phyloP scores from a whole-genome alignment of 2,329 filamentous ascomycete species.

The Fusarium sp. region DNA sequence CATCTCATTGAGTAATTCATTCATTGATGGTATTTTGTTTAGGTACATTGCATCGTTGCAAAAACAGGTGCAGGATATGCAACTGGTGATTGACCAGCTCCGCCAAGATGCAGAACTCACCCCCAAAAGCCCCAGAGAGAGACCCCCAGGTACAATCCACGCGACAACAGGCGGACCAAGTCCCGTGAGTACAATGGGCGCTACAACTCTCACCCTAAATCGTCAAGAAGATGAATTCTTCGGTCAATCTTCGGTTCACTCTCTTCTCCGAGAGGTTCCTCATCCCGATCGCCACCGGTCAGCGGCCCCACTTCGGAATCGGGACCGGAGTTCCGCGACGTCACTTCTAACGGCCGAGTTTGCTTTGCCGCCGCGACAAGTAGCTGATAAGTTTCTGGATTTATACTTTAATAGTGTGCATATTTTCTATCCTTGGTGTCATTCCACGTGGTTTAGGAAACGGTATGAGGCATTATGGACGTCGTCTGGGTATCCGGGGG shows the following conservation, averaged over 20 bases:
- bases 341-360: not conserved
- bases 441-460: not conserved
- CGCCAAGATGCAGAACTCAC: not conserved
- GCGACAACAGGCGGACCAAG: not conserved
- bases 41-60: constrained; percentile 1
- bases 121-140: not conserved
- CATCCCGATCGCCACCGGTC: not conserved
- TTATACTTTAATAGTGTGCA: not conserved
- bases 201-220: not conserved
- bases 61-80: constrained; percentile 7
- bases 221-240: not conserved
- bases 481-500: not conserved
- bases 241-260: constrained; percentile 3
- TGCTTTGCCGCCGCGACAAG: not conserved
- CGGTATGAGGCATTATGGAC: not conserved
- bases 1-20: no score
- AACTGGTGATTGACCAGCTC: constrained; percentile 1
- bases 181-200: constrained; percentile 17
- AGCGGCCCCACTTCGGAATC: not conserved
- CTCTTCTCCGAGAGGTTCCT: constrained; percentile 4
- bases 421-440: constrained; percentile 6
- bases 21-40: not conserved
- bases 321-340: accelerated
- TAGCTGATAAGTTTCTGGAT: not conserved
- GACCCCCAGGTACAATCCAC: not conserved